Evolutionary conservation across 192 early-diverging fungal species (phyloP).

Genomic region (Diversispora epigaea): DNA sequence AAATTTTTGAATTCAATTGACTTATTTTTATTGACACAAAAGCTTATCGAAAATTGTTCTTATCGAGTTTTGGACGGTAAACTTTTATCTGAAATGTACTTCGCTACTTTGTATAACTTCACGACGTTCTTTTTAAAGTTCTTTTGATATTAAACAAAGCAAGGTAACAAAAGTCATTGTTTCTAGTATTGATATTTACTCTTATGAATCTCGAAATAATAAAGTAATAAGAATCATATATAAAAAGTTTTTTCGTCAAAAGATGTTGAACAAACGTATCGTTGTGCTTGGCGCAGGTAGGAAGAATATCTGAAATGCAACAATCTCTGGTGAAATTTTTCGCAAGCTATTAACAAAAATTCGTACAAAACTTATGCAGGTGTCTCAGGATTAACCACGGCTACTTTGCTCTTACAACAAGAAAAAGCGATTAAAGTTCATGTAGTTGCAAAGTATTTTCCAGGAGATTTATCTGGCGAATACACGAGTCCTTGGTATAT

Average conservation of each 20-base stretch:
- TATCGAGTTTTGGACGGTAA: no score
- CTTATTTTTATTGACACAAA: neutral
- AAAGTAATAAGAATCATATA: constrained; percentile 9
- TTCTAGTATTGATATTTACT: constrained; percentile 7
- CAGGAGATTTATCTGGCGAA: constrained; percentile 50
- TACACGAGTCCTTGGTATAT: constrained; percentile 54
- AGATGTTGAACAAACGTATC: constrained; percentile 25
- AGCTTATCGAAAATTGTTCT: no score
- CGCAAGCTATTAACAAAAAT: neutral
- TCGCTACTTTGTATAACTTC: no score
- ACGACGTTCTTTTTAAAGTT: no score
- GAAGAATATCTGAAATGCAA: neutral
- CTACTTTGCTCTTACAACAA: constrained; percentile 52
- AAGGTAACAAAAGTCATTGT: no score
- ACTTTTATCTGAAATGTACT: no score
- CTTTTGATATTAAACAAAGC: neutral
- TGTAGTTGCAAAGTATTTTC: constrained; percentile 56
- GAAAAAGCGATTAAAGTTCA: constrained; percentile 59
- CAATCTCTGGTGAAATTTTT: neutral
- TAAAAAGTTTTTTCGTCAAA: constrained; percentile 1
- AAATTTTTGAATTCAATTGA: neutral
- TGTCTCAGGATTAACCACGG: constrained; percentile 72
- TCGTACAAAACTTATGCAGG: constrained; percentile 44
- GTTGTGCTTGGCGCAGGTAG: constrained; percentile 58
- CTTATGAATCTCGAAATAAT: constrained; percentile 11